phyloP scores from a whole-genome alignment of 2,329 filamentous ascomycete genomes.

The Colletotrichum musae region DNA sequence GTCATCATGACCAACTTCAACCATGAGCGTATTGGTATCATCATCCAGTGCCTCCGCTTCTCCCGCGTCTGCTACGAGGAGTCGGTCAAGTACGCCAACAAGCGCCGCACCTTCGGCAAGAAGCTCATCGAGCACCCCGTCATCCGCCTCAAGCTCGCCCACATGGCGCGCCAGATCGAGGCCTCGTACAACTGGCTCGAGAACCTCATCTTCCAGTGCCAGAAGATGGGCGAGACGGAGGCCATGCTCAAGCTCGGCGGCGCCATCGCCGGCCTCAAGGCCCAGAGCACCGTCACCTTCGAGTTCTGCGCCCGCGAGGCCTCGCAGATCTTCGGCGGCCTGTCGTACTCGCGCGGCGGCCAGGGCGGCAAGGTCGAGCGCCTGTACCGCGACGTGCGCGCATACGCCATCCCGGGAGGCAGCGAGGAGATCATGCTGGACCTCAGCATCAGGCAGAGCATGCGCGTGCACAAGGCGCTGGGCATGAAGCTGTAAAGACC shows the following conservation, averaged over 20 bases:
- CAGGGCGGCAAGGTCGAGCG: constrained; percentile 97
- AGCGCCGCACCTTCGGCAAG: constrained; percentile 96
- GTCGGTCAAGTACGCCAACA: constrained; percentile 95
- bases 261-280: constrained; percentile 93
- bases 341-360: constrained; percentile 92
- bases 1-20: constrained; percentile 99
- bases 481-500: constrained; percentile 90
- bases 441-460: constrained; percentile 90
- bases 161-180: constrained; percentile 99
- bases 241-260: constrained; percentile 97
- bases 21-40: constrained; percentile 98
- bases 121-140: constrained; percentile 97
- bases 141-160: constrained; percentile 96
- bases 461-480: constrained; percentile 89
- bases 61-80: constrained; percentile 97
- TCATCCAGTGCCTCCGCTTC: constrained; percentile 97
- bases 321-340: constrained; percentile 95
- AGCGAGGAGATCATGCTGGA: constrained; percentile 99
- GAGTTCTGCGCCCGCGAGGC: constrained; percentile 98
- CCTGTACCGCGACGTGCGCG: constrained; percentile 93
- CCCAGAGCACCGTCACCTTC: constrained; percentile 93
- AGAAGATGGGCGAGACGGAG: constrained; percentile 93
- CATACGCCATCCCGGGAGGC: constrained; percentile 96
- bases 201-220: constrained; percentile 92
- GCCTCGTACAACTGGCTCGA: constrained; percentile 98